Conservation (phyloP, 2,329 filamentous ascomycete species). For the Pseudogymnoascus sp. region DNA sequence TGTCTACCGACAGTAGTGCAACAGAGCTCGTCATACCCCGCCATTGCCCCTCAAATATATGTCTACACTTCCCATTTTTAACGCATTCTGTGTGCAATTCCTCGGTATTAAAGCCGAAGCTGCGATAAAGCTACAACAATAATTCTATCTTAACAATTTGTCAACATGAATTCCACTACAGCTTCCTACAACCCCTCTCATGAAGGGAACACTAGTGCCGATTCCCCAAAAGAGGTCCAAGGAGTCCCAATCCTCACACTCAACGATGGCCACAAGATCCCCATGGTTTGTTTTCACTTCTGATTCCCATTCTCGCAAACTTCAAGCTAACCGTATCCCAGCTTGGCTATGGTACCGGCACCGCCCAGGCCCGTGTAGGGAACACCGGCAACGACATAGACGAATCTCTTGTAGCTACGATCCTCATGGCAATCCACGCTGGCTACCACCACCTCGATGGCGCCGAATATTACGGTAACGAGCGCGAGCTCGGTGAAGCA, state of each 20-base stretch:
- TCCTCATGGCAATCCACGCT: conserved; percentile 58
- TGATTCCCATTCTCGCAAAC: conserved; percentile 2
- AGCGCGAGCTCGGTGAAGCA: conserved; percentile 63
- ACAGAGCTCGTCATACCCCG: background rate
- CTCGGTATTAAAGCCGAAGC: background rate
- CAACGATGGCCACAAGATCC: conserved; percentile 68
- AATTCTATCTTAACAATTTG: background rate
- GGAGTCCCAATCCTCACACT: conserved; percentile 57
- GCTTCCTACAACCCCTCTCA: conserved; percentile 29
- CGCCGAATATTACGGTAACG: conserved; percentile 62
- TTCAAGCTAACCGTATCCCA: conserved; percentile 26
- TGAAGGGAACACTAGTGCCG: conserved; percentile 45
- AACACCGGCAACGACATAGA: conserved; percentile 53
- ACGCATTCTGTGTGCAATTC: background rate
- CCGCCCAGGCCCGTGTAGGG: conserved; percentile 44
- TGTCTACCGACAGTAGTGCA: background rate
- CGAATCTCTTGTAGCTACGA: conserved; percentile 43
- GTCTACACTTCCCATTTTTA: background rate
- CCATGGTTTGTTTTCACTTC: conserved; percentile 46
- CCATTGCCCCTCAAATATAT: conserved; percentile 6
- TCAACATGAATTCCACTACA: conserved; percentile 39
- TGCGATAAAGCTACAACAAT: background rate
- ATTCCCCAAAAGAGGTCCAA: conserved; percentile 64
- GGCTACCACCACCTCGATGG: conserved; percentile 70
- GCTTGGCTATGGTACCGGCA: conserved; percentile 68